Evolutionary conservation across 345 rosid species (phyloP).

Genomic region (Conringia planisiliqua): DNA sequence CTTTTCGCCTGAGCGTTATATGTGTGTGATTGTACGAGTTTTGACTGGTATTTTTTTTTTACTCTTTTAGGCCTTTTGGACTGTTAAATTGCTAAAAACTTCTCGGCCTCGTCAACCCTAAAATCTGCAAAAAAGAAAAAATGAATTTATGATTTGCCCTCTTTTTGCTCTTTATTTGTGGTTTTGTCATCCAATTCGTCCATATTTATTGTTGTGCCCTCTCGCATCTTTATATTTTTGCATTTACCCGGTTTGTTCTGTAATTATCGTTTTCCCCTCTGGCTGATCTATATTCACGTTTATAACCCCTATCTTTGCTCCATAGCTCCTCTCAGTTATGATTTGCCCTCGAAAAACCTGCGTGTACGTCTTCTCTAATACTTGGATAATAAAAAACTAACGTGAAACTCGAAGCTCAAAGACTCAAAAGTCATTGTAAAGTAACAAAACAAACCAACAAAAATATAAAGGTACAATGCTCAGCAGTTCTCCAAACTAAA

Average conservation of each 20-base stretch:
- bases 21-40: not conserved
- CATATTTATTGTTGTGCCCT: not conserved
- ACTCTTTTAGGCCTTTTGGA: not conserved
- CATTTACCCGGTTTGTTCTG: not conserved
- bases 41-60: not conserved
- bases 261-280: not conserved
- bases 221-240: not conserved
- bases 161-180: not conserved
- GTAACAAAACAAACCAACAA: not conserved
- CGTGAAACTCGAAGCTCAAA: not conserved
- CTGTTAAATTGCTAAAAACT: not conserved
- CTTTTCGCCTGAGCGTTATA: not conserved
- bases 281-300: not conserved
- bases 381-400: not conserved
- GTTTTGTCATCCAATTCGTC: not conserved
- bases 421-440: constrained; percentile 6
- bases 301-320: too few species aligned
- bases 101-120: not conserved
- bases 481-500: not conserved
- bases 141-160: not conserved
- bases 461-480: not conserved
- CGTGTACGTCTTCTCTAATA: too few species aligned
- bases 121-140: not conserved
- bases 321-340: too few species aligned
- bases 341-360: too few species aligned